Conservation (phyloP, 345 rosid genomes). For the Pistacia atlantica region DNA sequence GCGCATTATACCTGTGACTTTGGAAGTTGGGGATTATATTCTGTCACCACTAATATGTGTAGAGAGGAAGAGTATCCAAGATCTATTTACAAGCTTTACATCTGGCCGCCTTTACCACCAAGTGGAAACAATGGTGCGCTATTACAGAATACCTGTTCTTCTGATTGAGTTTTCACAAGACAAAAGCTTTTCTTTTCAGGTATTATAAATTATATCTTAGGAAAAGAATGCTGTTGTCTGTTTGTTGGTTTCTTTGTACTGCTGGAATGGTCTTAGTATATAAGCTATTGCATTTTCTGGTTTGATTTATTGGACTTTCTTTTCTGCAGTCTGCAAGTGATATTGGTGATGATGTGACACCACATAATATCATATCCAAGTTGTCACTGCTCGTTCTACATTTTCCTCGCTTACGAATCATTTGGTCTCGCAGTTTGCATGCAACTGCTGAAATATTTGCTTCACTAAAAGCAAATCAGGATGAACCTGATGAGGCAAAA, state of each 20-base stretch:
- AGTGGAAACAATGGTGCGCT: constrained; percentile 89
- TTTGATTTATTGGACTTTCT: constrained; percentile 16
- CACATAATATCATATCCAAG: constrained; percentile 87
- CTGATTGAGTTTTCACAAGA: constrained; percentile 96
- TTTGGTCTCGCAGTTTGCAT: constrained; percentile 97
- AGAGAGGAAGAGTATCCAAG: constrained; percentile 94
- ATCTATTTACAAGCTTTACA: constrained; percentile 91
- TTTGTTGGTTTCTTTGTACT: background rate
- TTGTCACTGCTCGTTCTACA: constrained; percentile 85
- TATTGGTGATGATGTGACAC: constrained; percentile 95
- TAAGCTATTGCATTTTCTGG: background rate
- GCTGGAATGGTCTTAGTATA: background rate
- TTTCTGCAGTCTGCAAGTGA: constrained; percentile 84
- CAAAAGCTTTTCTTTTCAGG: constrained; percentile 99
- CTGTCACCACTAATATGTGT: constrained; percentile 87
- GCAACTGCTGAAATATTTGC: constrained; percentile 95
- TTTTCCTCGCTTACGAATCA: constrained; percentile 84
- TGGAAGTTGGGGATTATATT: constrained; percentile 96
- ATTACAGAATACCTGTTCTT: constrained; percentile 93
- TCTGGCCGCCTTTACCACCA: constrained; percentile 95
- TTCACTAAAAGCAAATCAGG: constrained; percentile 86
- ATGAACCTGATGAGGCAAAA: constrained; percentile 82
- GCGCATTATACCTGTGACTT: constrained; percentile 84
- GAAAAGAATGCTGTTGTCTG: background rate
- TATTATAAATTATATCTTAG: constrained; percentile 24